A percentile compares a stretch with the other conserved stretches of the same genome.
phyloP scores from a whole-genome alignment of 306 rosid species.

The Cyclanthera cordifolia region DNA sequence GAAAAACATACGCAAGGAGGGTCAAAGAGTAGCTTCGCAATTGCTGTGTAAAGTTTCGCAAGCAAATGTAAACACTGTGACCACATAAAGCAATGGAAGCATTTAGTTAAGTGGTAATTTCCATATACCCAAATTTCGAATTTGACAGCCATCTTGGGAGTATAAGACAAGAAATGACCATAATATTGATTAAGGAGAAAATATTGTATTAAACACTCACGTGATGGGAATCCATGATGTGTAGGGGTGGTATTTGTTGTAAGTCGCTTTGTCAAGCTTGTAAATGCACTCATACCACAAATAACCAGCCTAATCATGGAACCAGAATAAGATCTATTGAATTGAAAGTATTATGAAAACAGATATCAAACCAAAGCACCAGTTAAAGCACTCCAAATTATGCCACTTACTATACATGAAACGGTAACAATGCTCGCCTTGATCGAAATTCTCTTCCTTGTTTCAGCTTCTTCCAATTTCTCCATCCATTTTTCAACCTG shows the following conservation, averaged over 20 bases:
- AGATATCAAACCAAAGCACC: neutral
- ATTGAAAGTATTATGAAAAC: too few species aligned
- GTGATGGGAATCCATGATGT: too few species aligned
- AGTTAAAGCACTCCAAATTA: conserved; percentile 5
- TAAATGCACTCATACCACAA: too few species aligned
- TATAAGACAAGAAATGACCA: neutral
- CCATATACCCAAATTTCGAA: neutral
- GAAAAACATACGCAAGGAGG: conserved; percentile 72
- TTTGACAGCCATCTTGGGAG: neutral
- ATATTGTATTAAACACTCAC: neutral
- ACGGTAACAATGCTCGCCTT: conserved; percentile 60
- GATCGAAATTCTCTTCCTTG: conserved; percentile 65
- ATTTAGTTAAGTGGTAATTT: neutral
- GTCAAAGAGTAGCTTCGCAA: conserved; percentile 70
- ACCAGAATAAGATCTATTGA: too few species aligned
- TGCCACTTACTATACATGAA: conserved; percentile 64
- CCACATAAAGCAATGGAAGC: conserved; percentile 12
- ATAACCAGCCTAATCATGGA: too few species aligned
- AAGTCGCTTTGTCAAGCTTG: too few species aligned
- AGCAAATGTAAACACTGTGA: conserved; percentile 83
- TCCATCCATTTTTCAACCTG: conserved; percentile 99
- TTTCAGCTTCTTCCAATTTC: conserved; percentile 86
- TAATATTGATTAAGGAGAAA: conserved; percentile 5
- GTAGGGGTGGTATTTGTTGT: too few species aligned
- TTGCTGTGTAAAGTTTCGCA: conserved; percentile 88